Evolutionary conservation across 2,329 filamentous ascomycete species (phyloP), one percentile per base, ranked within the genome.

Genomic region (Penicillium sp.): DNA sequence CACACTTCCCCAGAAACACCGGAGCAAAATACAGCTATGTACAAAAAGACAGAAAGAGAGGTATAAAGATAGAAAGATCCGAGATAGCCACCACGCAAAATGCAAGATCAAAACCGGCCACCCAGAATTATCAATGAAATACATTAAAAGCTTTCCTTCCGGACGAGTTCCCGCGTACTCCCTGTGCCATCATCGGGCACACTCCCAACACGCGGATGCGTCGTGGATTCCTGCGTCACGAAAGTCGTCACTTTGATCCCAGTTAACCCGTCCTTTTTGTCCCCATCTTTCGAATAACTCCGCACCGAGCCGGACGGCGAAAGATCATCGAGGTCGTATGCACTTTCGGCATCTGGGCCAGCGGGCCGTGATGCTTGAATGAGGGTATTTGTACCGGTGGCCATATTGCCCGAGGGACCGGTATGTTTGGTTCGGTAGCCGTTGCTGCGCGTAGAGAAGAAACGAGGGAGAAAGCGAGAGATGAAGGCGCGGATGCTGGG

Each of bases 221-320:
- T 37, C 5, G 35, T 44, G 1, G 42, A 48, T 38, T 56, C 48
- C 33, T 55, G 52, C 25, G 45, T 52, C 1, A 59, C 45, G n/a
- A 42, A 45, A 0, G 54, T 59, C n/a, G 55, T 59, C 11, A 59
- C 54, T 35, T 51, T 59, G 8, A 59, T 59, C 1, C 54, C 54
- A 1, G 34, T 11, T 12, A 44, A 42, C 1, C 5, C 11, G 0
- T 37, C 38, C 14, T n/a, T n/a, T 45, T 49, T 3, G 5, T 22
- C 5, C 14, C 27, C 2, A 17, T 16, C 14, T 38, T 38, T 20
- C 44, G 47, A n/a, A 35, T 34, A 6, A 18, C 28, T 15, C 23
- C n/a, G n/a, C n/a, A n/a, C 26, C 1, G 45, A 37, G 5, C 27
- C 28, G 6, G 41, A 33, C 2, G 35, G 39, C 1, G 47, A 43